phyloP scores from a whole-genome alignment of 2,329 filamentous ascomycete species.

The Paecilomyces sp. region DNA sequence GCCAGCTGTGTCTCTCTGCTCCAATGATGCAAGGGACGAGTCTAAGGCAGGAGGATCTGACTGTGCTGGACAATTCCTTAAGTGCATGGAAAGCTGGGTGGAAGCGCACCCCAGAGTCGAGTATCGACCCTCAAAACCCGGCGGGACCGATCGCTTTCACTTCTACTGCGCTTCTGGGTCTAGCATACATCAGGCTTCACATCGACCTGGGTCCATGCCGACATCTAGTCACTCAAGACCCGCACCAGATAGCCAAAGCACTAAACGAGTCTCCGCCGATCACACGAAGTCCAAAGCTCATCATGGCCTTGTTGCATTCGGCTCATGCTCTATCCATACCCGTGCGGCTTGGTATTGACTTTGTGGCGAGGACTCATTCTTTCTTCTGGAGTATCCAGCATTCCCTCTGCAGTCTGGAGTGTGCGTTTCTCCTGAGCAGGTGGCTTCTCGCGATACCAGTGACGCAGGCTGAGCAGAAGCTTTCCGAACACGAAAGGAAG shows the following conservation, averaged over 20 bases:
- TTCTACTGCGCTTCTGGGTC: constrained; percentile 40
- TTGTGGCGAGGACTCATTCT: constrained; percentile 47
- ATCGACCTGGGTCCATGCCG: constrained; percentile 41
- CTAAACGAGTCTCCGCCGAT: constrained; percentile 37
- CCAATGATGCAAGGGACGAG: constrained; percentile 36
- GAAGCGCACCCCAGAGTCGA: constrained; percentile 47
- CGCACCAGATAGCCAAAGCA: constrained; percentile 39
- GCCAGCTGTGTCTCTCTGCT: constrained; percentile 40
- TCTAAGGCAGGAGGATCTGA: constrained; percentile 37
- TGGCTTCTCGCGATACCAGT: constrained; percentile 40
- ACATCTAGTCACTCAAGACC: constrained; percentile 41
- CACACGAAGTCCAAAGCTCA: constrained; percentile 38
- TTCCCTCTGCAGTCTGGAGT: constrained; percentile 47
- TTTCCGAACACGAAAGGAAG: constrained; percentile 42
- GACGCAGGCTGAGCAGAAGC: constrained; percentile 34
- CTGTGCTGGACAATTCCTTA: constrained; percentile 40
- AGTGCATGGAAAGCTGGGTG: constrained; percentile 47
- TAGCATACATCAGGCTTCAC: constrained; percentile 43
- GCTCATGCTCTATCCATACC: constrained; percentile 49
- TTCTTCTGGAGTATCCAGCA: constrained; percentile 52
- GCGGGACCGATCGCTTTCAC: constrained; percentile 49
- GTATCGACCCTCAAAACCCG: constrained; percentile 47
- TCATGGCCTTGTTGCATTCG: constrained; percentile 46
- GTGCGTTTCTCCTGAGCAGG: constrained; percentile 42
- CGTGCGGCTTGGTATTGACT: constrained; percentile 46